Evolutionary conservation across 1,284 basidiomycete genomes (phyloP).

Genomic region (Sporisorium scitamineum): DNA sequence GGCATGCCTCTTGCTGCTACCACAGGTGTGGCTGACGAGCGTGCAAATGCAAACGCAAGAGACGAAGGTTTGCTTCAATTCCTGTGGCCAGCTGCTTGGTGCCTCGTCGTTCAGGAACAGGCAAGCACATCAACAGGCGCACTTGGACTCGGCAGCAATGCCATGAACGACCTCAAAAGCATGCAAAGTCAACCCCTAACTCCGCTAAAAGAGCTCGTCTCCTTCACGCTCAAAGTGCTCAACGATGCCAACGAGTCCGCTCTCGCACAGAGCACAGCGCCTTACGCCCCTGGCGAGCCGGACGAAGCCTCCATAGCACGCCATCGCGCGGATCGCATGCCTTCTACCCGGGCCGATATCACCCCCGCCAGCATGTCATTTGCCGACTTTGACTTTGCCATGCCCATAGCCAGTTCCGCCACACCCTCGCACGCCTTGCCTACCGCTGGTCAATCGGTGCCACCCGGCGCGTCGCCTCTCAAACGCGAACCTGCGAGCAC

Average conservation of each 20-base stretch:
- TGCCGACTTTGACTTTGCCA: constrained; percentile 39
- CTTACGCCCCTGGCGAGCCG: constrained; percentile 29
- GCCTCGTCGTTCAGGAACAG: constrained; percentile 15
- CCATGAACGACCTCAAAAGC: constrained; percentile 18
- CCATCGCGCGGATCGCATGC: constrained; percentile 13
- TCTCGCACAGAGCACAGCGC: constrained; percentile 10
- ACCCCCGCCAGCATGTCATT: constrained; percentile 34
- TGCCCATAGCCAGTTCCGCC: constrained; percentile 22
- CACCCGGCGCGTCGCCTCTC: constrained; percentile 12
- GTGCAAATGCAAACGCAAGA: not conserved
- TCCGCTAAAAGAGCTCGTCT: constrained; percentile 46
- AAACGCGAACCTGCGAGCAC: constrained; percentile 16
- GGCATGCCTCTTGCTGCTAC: not conserved
- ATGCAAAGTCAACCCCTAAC: constrained; percentile 31
- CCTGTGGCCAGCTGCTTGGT: constrained; percentile 37
- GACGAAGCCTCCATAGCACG: constrained; percentile 25
- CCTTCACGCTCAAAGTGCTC: constrained; percentile 45
- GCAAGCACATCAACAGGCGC: not conserved
- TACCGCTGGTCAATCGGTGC: constrained; percentile 19
- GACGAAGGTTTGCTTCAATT: constrained; percentile 4
- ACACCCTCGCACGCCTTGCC: constrained; percentile 12
- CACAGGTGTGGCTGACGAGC: not conserved
- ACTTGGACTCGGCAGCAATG: not conserved
- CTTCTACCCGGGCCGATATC: constrained; percentile 24
- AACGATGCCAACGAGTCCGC: constrained; percentile 39